A percentile compares a stretch with the other conserved stretches of the same genome.
phyloP scores from a whole-genome alignment of 768 basidiomycete species.

The Lactarius vividus region DNA sequence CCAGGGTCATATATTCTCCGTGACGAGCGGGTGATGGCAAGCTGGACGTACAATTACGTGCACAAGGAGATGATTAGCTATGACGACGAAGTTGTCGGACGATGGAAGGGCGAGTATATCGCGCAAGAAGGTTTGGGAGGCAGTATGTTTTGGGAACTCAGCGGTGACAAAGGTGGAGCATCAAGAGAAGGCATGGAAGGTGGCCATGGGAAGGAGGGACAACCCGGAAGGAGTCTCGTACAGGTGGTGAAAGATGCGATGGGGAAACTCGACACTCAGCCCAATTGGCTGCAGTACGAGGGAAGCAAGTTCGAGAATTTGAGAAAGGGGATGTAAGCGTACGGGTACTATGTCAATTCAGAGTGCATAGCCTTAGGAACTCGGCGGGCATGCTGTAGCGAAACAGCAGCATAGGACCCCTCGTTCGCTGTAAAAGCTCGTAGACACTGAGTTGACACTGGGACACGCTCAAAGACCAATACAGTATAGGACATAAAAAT shows the following conservation, averaged over 20 bases:
- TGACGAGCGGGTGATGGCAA: slow-evolving; percentile 68
- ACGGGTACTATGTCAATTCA: neutral
- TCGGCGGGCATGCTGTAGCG: neutral
- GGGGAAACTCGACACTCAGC: slow-evolving; percentile 27
- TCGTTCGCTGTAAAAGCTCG: neutral
- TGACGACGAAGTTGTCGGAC: slow-evolving; percentile 66
- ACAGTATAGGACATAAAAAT: neutral
- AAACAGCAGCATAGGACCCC: neutral
- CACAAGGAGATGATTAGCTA: slow-evolving; percentile 82
- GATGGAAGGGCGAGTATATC: slow-evolving; percentile 81
- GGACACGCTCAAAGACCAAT: neutral
- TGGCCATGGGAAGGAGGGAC: slow-evolving; percentile 70
- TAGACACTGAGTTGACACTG: neutral
- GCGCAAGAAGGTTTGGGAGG: slow-evolving; percentile 74
- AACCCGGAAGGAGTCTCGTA: slow-evolving; percentile 70
- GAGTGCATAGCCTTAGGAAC: neutral
- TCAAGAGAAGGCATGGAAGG: slow-evolving; percentile 68
- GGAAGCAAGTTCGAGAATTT: slow-evolving; percentile 79
- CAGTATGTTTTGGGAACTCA: slow-evolving; percentile 94
- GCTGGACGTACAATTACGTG: slow-evolving; percentile 77
- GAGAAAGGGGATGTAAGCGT: slow-evolving; percentile 57
- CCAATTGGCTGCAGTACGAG: slow-evolving; percentile 84
- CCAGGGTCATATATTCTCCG: slow-evolving; percentile 63
- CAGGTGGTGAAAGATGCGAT: slow-evolving; percentile 55
- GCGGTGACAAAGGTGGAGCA: slow-evolving; percentile 72